Evolutionary conservation across 1,284 basidiomycete genomes (phyloP).

Genomic region (Volvariella volvacea): DNA sequence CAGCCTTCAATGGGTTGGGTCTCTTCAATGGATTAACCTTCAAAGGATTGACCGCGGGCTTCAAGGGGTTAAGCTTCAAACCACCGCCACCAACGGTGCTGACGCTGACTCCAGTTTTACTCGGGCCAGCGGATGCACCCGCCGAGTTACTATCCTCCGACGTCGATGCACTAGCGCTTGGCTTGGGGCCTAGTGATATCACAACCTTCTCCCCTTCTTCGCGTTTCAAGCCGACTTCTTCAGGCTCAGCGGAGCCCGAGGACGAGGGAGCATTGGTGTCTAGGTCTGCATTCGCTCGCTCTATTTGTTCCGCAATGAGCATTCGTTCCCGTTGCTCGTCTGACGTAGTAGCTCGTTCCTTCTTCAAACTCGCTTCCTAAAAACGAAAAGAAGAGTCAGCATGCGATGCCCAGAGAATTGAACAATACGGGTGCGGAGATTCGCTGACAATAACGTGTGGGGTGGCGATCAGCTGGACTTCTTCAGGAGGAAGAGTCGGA

Average conservation of each 20-base stretch:
- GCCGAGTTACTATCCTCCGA: constrained; percentile 25
- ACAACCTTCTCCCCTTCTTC: constrained; percentile 71
- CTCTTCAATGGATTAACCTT: constrained; percentile 40
- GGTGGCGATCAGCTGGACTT: too few species aligned
- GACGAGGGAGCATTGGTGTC: constrained; percentile 24
- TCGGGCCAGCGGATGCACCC: constrained; percentile 9
- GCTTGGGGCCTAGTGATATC: constrained; percentile 58
- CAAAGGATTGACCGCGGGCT: constrained; percentile 33
- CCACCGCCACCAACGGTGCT: constrained; percentile 24
- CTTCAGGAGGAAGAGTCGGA: too few species aligned
- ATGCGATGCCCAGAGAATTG: too few species aligned
- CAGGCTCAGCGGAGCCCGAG: constrained; percentile 34
- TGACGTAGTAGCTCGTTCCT: constrained; percentile 85
- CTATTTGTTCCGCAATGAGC: constrained; percentile 92
- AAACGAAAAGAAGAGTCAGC: constrained; percentile 7
- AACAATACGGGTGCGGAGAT: too few species aligned
- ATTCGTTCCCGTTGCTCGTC: constrained; percentile 93
- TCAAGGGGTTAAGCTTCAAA: constrained; percentile 59
- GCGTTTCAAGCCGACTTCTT: constrained; percentile 66
- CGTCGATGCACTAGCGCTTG: constrained; percentile 25
- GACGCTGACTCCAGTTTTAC: too few species aligned
- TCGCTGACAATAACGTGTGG: too few species aligned
- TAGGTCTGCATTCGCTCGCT: constrained; percentile 56
- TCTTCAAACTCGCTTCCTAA: constrained; percentile 85
- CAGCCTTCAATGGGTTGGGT: constrained; percentile 51